phyloP scores from a whole-genome alignment of 75 land plant genomes.

The Picea sitchensis region DNA sequence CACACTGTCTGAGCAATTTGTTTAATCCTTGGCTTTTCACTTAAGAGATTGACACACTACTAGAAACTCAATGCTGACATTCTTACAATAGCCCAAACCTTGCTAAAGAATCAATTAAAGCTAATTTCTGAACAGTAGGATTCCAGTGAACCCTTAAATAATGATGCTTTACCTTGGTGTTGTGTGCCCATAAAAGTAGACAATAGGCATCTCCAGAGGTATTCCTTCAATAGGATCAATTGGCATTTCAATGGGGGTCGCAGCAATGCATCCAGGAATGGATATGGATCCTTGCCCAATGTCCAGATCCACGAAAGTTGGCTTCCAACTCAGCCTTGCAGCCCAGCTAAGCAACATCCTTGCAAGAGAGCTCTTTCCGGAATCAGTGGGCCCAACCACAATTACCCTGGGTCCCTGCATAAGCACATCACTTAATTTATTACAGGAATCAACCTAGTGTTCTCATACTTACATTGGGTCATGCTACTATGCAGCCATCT shows the following conservation, averaged over 20 bases:
- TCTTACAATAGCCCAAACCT: background rate
- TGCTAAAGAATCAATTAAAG: too few species aligned
- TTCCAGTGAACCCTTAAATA: background rate
- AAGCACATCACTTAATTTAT: background rate
- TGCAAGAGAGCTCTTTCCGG: slow-evolving; percentile 91
- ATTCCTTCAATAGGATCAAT: slow-evolving; percentile 93
- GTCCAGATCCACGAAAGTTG: slow-evolving; percentile 93
- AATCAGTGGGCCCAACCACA: slow-evolving; percentile 98
- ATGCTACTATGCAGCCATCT: background rate
- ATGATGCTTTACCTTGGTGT: slow-evolving; percentile 70
- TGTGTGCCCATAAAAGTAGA: slow-evolving; percentile 89
- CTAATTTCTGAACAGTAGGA: too few species aligned
- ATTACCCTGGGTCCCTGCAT: slow-evolving; percentile 97
- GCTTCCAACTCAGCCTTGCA: slow-evolving; percentile 89
- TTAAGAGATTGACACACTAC: background rate
- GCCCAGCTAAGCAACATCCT: slow-evolving; percentile 98
- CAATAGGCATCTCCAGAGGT: slow-evolving; percentile 86
- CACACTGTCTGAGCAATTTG: slow-evolving; percentile 38
- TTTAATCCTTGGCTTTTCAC: background rate
- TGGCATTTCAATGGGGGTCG: slow-evolving; percentile 96
- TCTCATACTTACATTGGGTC: background rate
- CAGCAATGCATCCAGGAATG: slow-evolving; percentile 87
- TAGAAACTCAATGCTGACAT: background rate
- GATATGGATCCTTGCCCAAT: slow-evolving; percentile 98
- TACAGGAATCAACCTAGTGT: background rate